Conservation (phyloP, 495 filamentous ascomycete species). For the Peziza echinospora region DNA sequence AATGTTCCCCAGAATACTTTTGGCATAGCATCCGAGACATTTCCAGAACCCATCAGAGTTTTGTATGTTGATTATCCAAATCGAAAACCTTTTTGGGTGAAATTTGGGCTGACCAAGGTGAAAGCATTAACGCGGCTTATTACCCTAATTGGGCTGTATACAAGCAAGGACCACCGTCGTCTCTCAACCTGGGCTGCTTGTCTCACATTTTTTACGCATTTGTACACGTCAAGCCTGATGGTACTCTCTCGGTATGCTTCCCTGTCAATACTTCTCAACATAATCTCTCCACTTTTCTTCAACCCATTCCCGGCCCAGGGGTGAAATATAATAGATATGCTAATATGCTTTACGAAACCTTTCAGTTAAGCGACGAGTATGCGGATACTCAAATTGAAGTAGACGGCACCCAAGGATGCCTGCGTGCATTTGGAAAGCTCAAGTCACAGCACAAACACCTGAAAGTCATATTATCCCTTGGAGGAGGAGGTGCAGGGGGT, state of each 20-base stretch:
- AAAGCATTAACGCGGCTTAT: conserved; percentile 52
- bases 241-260: conserved; percentile 54
- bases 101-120: not conserved
- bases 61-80: not conserved
- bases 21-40: not conserved
- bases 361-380: conserved; percentile 66
- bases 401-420: conserved; percentile 54
- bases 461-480: conserved; percentile 66
- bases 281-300: too few species aligned
- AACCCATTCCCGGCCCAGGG: too few species aligned
- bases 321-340: too few species aligned
- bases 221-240: conserved; percentile 61
- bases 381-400: conserved; percentile 62
- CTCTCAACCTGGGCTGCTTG: conserved; percentile 43
- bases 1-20: not conserved
- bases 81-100: not conserved
- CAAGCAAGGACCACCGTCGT: conserved; percentile 52
- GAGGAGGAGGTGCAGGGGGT: conserved; percentile 57
- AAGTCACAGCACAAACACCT: conserved; percentile 57
- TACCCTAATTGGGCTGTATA: conserved; percentile 77
- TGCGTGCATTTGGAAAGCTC: conserved; percentile 51
- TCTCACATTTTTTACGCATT: conserved; percentile 82
- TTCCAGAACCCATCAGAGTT: not conserved
- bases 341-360: too few species aligned
- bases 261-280: too few species aligned